Base-by-base conservation (phyloP, 2,329 filamentous ascomycete species). In the Geosmithia morbida region DNA sequence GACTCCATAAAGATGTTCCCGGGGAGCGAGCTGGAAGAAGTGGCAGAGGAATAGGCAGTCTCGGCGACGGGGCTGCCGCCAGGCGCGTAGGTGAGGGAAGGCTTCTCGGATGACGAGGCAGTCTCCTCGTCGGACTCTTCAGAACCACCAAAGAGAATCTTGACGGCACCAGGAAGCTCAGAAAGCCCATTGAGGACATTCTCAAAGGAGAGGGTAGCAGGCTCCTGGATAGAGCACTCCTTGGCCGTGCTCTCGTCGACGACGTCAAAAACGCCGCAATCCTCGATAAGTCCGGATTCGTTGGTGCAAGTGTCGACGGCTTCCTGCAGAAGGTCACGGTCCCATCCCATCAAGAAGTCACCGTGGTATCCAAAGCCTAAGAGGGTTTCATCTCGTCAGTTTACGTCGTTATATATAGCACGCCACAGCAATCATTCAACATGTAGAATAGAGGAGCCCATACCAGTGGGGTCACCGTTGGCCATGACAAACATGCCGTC, bases 311-410 rank as follows among this genome's bases (percentile, higher is more conserved):
- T 74, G 44, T 88, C 62, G 51, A 89, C 70, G n/a, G 86, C 87
- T 6, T 72, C 46, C 61, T 88, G 79, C 37, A 92, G 72, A 62
- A 87, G 79, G 3, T 69, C 66, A 8, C 66, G 57, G 2, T 88
- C 75, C 87, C 87, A 94, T 26, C 85, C 87, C 59, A 74, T 81
- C 56, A 88, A 80, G 64, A 90, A 89, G 59, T 94, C 87, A 45
- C 73, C 87, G 58, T 92, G 78, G 60, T 87, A 87, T 37, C 85
- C 83, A 54, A 72, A 85, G 44, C 86, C 82, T 82, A 47, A 2
- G 42, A 33, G 20, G 5, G 33, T 16, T 45, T 3, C 44, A 3
- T 45, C 54, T 54, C 51, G 46, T 37, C 41, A 42, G 10, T 18
- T 3, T 11, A 42, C 6, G n/a, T 11, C 10, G 41, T 11, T 7